Conservation (phyloP, 2,329 filamentous ascomycete genomes). For the Penicillium italicum region DNA sequence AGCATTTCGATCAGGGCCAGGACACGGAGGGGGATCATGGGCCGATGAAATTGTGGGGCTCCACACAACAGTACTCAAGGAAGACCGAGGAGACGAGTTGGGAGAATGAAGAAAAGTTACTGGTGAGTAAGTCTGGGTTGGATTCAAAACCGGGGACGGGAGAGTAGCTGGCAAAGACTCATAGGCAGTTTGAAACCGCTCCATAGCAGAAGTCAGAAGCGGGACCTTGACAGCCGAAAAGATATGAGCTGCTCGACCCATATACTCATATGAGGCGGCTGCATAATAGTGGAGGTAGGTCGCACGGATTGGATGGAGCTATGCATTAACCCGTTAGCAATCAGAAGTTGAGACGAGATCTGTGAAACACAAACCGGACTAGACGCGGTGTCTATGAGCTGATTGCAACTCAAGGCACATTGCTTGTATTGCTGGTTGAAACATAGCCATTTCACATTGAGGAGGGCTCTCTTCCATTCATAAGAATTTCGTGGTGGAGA, state of each 20-base stretch:
- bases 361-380: constrained; percentile 24
- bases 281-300: constrained; percentile 48
- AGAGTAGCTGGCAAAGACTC: constrained; percentile 24
- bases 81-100: not conserved
- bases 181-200: constrained; percentile 38
- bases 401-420: constrained; percentile 34
- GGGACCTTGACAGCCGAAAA: constrained; percentile 44
- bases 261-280: constrained; percentile 45
- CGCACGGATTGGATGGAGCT: constrained; percentile 36
- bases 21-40: not conserved
- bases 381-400: constrained; percentile 28
- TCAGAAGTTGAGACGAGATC: not conserved
- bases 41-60: not conserved
- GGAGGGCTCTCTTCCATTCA: constrained; percentile 35
- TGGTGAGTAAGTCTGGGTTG: not conserved
- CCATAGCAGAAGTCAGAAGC: constrained; percentile 40
- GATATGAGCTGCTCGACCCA: constrained; percentile 47
- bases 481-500: constrained; percentile 19
- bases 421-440: constrained; percentile 40
- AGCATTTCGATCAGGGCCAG: not conserved
- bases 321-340: constrained; percentile 2
- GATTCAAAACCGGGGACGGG: not conserved
- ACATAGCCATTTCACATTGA: constrained; percentile 37
- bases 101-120: not conserved
- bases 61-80: not conserved